Percentiles rank a stretch among this genome's conserved stretches.
Evolutionary conservation across 176 grass and related monocot genomes (phyloP).

Genomic region (Pontederia crassipes): DNA sequence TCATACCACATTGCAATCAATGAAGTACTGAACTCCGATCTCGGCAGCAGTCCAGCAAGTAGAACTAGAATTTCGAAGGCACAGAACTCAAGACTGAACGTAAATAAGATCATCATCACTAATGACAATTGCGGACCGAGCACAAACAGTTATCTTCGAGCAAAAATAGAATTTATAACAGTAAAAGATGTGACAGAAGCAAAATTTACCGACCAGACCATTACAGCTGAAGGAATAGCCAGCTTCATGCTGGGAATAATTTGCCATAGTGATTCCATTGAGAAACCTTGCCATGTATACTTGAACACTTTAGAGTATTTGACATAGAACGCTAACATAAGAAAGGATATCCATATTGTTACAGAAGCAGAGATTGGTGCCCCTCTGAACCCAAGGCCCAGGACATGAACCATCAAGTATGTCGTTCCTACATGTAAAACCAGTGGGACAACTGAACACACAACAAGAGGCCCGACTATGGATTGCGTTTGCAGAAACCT

Average conservation of each 20-base stretch:
- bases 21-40: conserved; percentile 74
- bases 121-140: too few species aligned
- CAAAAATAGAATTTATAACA: too few species aligned
- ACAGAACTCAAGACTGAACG: conserved; percentile 71
- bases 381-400: conserved; percentile 45
- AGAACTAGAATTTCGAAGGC: conserved; percentile 85
- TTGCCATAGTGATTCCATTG: conserved; percentile 44
- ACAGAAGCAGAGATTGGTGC: conserved; percentile 40
- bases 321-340: conserved; percentile 53
- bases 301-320: conserved; percentile 26
- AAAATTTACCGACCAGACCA: conserved; percentile 65
- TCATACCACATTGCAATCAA: conserved; percentile 89
- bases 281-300: conserved; percentile 61
- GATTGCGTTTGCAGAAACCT: conserved; percentile 85
- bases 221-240: conserved; percentile 69
- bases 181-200: too few species aligned
- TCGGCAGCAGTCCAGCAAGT: conserved; percentile 63
- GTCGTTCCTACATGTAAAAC: conserved; percentile 40
- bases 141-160: too few species aligned
- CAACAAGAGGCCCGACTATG: conserved; percentile 43
- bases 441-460: conserved; percentile 53
- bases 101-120: too few species aligned
- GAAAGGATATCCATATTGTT: conserved; percentile 27
- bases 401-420: conserved; percentile 40
- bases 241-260: conserved; percentile 59